phyloP scores from a whole-genome alignment of 2,329 filamentous ascomycete species.

The Colletotrichum cordylinicola region DNA sequence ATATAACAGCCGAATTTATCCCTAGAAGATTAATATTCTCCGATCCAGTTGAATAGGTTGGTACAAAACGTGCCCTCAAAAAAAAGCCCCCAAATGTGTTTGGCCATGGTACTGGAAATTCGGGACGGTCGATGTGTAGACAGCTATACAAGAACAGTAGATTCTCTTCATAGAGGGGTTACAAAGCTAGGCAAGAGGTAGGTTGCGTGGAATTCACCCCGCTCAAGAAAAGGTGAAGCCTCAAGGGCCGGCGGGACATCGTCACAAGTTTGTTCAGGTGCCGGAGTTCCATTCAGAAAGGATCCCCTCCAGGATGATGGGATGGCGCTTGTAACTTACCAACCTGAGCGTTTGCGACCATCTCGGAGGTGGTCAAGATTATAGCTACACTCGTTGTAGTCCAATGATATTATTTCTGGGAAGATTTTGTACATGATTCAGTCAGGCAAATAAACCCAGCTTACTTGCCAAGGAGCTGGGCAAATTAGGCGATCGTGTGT shows the following conservation, averaged over 20 bases:
- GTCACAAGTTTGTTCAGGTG: neutral
- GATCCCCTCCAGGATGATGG: neutral
- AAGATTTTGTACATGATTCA: neutral
- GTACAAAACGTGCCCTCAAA: neutral
- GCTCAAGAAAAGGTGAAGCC: neutral
- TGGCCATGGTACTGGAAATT: neutral
- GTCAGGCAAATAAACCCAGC: neutral
- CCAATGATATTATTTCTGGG: neutral
- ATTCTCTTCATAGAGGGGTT: neutral
- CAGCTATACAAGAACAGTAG: neutral
- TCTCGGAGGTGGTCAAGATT: neutral
- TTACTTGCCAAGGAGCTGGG: neutral
- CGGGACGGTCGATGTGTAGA: neutral
- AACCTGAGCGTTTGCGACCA: neutral
- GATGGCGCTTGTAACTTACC: neutral
- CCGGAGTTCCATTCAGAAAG: neutral
- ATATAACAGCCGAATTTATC: slow-evolving; percentile 2
- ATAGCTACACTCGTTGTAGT: neutral
- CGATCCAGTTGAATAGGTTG: neutral
- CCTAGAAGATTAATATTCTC: neutral
- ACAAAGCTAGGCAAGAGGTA: neutral
- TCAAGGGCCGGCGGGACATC: neutral
- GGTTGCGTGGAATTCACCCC: neutral
- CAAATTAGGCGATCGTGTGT: neutral
- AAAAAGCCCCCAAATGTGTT: neutral